These are phyloP conservation scores for Papiliotrema laurentii DNA, from an alignment of 1,284 basidiomycete species.

Conservation along the genomic window DNA sequence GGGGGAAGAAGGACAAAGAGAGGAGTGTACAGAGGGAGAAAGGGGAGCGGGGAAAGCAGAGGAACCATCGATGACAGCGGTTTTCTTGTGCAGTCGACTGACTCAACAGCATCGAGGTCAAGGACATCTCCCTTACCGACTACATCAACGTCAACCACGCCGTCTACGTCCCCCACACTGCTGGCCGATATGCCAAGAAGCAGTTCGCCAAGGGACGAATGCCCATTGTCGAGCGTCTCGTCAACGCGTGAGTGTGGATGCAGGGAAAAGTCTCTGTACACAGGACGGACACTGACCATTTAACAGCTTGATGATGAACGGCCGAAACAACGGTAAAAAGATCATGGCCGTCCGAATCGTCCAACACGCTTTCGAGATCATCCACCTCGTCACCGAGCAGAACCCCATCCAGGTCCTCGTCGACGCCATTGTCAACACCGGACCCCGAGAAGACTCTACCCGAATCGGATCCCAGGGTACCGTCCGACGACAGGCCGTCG, in stretches of 20 bases:
- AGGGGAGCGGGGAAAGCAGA: background rate
- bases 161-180: constrained; percentile 96
- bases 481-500: constrained; percentile 98
- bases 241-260: constrained; percentile 88
- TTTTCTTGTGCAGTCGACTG: background rate
- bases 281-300: background rate
- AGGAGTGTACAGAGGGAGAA: background rate
- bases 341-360: constrained; percentile 99
- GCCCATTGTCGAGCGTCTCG: constrained; percentile 99
- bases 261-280: background rate
- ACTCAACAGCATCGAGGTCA: constrained; percentile 79
- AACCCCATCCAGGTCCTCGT: constrained; percentile 98
- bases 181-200: constrained; percentile 98
- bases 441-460: constrained; percentile 99
- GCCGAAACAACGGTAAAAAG: constrained; percentile 99
- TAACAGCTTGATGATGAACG: constrained; percentile 96
- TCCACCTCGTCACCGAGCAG: constrained; percentile 99
- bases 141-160: constrained; percentile 99
- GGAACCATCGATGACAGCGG: background rate
- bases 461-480: constrained; percentile 99
- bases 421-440: constrained; percentile 99
- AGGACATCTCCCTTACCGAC: constrained; percentile 97
- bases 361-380: constrained; percentile 99
- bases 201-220: constrained; percentile 99
- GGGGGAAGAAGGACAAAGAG: background rate